A percentile compares a stretch with the other conserved stretches of the same genome.
Conservation (phyloP, 164 flowering plant genomes). For the Tetracentron sinense region DNA sequence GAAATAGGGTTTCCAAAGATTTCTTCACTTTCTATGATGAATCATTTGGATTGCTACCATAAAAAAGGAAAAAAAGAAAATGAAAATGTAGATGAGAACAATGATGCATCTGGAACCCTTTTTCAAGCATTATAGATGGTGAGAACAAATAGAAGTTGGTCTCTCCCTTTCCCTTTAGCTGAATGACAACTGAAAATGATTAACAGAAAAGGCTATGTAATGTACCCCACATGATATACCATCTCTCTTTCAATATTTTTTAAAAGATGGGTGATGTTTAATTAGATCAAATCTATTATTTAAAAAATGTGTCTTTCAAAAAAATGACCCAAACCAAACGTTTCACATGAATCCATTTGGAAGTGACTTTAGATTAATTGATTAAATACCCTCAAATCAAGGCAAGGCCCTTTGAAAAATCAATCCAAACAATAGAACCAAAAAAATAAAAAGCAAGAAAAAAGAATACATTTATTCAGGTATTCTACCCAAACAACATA, state of each 20-base stretch:
- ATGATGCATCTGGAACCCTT: not conserved
- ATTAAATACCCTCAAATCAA: not conserved
- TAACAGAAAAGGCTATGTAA: no score
- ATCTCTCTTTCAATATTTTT: not conserved
- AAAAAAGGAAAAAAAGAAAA: no score
- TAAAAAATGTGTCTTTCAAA: not conserved
- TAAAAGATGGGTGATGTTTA: not conserved
- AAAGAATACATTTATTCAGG: no score
- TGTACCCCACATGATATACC: not conserved
- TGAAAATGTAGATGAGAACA: not conserved
- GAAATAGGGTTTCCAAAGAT: not conserved
- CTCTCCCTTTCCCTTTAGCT: not conserved
- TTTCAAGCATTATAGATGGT: no score
- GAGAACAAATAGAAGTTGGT: not conserved
- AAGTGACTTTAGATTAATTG: constrained; percentile 13
- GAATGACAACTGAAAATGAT: not conserved
- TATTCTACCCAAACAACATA: not conserved
- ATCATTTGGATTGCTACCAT: no score
- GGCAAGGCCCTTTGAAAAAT: not conserved
- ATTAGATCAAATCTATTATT: not conserved
- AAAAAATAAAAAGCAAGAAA: not conserved
- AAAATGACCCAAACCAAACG: constrained; percentile 19
- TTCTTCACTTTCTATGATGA: not conserved
- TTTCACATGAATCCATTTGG: constrained; percentile 1
- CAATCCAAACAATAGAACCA: not conserved